These are phyloP conservation scores for Penicillium sp. DNA, from an alignment of 2,329 filamentous ascomycete genomes.

Conservation along the genomic window DNA sequence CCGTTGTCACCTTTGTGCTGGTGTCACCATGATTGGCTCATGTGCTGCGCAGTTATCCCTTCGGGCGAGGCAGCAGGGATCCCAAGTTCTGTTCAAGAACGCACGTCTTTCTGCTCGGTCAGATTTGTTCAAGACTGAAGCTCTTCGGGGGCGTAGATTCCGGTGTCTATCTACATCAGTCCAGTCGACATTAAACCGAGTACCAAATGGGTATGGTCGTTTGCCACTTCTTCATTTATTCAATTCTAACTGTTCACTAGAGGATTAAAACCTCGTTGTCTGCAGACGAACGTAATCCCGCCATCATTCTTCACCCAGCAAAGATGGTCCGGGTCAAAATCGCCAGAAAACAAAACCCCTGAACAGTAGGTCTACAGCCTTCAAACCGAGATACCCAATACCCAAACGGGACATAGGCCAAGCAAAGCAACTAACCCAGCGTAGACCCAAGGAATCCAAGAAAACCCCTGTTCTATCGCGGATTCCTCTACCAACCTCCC, in stretches of 20 bases:
- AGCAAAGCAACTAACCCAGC: slow-evolving; percentile 3
- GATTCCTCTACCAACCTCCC: slow-evolving; percentile 33
- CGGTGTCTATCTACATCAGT: slow-evolving; percentile 12
- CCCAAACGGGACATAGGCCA: not conserved
- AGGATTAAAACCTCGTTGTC: not conserved
- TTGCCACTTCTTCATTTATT: too few species aligned
- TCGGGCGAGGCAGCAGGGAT: slow-evolving; percentile 6
- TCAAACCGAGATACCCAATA: not conserved
- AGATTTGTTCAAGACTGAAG: slow-evolving; percentile 1
- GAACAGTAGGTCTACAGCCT: slow-evolving; percentile 13
- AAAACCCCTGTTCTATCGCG: slow-evolving; percentile 30
- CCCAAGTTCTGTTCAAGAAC: not conserved
- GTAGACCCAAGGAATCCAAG: slow-evolving; percentile 15
- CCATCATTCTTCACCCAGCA: slow-evolving; percentile 10
- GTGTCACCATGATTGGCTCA: slow-evolving; percentile 14
- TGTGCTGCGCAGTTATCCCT: slow-evolving; percentile 6
- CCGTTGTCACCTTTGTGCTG: slow-evolving; percentile 2
- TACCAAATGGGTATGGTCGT: slow-evolving; percentile 9
- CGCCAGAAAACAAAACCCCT: slow-evolving; percentile 14
- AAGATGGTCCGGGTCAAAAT: slow-evolving; percentile 22
- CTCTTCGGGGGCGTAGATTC: not conserved
- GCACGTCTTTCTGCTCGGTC: slow-evolving; percentile 2
- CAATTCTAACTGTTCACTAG: slow-evolving; percentile 7
- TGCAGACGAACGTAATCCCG: not conserved
- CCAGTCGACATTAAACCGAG: not conserved